These are phyloP conservation scores for Helenozyma rhizophorensis DNA, from an alignment of 805 yeast genomes.

Conservation along the genomic window DNA sequence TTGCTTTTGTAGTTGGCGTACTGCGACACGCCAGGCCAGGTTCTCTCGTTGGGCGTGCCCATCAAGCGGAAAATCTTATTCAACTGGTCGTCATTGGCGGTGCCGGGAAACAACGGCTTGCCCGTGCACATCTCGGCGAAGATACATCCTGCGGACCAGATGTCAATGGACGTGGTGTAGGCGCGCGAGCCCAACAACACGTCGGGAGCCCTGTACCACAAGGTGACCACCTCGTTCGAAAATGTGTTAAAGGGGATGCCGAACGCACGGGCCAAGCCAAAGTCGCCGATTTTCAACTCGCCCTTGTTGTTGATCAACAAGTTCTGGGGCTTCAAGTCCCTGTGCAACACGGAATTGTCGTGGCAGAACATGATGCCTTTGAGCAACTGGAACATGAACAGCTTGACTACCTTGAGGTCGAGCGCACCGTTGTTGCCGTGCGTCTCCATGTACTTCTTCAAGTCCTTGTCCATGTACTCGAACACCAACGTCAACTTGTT, in stretches of 20 bases:
- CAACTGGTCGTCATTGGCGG: constrained; percentile 93
- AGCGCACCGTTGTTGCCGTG: constrained; percentile 74
- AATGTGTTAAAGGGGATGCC: constrained; percentile 98
- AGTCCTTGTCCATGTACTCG: constrained; percentile 89
- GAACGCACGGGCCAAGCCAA: constrained; percentile 95
- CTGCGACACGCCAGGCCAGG: constrained; percentile 96
- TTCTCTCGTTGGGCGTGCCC: constrained; percentile 94
- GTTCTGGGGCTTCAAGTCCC: constrained; percentile 94
- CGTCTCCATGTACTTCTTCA: constrained; percentile 90
- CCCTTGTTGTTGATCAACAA: constrained; percentile 85
- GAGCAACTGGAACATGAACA: constrained; percentile 90
- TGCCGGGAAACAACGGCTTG: constrained; percentile 92
- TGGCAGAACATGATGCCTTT: constrained; percentile 87
- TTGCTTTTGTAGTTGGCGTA: constrained; percentile 82
- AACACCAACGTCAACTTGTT: constrained; percentile 91
- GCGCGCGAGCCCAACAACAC: constrained; percentile 92
- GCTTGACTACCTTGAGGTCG: constrained; percentile 69
- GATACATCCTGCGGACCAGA: constrained; percentile 98
- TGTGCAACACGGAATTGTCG: constrained; percentile 76
- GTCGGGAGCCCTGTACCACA: constrained; percentile 98
- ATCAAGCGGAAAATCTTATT: constrained; percentile 84
- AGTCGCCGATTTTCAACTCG: constrained; percentile 89
- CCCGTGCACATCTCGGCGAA: constrained; percentile 99
- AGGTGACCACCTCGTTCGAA: constrained; percentile 94
- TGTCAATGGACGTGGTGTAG: constrained; percentile 93